These are phyloP conservation scores for Nidularia pulvinata DNA, from an alignment of 768 basidiomycete genomes.

Conservation along the genomic window DNA sequence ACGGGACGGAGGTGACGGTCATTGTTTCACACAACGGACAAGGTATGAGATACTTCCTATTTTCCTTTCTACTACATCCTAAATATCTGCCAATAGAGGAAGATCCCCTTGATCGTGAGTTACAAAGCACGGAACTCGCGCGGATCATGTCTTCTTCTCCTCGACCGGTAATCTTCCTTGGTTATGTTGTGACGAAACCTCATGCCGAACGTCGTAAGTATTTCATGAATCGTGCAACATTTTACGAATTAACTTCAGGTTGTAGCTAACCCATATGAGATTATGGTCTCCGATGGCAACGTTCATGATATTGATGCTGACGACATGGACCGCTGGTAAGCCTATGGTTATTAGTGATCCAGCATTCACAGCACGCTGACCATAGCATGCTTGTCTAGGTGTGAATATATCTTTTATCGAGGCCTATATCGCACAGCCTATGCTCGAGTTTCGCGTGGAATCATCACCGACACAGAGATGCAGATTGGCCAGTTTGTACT, in stretches of 20 bases:
- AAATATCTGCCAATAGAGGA: constrained; percentile 55
- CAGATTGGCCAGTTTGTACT: constrained; percentile 87
- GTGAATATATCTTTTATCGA: constrained; percentile 89
- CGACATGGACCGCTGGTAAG: constrained; percentile 71
- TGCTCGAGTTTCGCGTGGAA: constrained; percentile 78
- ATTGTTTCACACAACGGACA: constrained; percentile 94
- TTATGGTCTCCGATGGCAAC: constrained; percentile 73
- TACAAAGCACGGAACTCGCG: constrained; percentile 82
- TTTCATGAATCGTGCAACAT: not conserved
- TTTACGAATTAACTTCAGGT: not conserved
- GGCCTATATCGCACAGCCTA: constrained; percentile 81
- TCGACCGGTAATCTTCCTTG: constrained; percentile 76
- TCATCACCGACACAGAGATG: constrained; percentile 89
- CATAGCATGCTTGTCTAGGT: constrained; percentile 42
- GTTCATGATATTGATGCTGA: constrained; percentile 81
- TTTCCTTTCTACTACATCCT: not conserved
- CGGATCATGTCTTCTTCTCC: constrained; percentile 77
- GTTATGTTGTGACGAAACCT: constrained; percentile 79
- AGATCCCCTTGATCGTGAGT: constrained; percentile 83
- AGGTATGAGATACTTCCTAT: constrained; percentile 38
- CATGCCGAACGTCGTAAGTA: constrained; percentile 58
- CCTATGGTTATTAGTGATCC: not conserved
- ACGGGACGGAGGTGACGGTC: constrained; percentile 76
- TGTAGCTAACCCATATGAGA: constrained; percentile 74
- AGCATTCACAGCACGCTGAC: not conserved